Conservation (phyloP, 2,329 filamentous ascomycete genomes). For the Oidium heveae region DNA sequence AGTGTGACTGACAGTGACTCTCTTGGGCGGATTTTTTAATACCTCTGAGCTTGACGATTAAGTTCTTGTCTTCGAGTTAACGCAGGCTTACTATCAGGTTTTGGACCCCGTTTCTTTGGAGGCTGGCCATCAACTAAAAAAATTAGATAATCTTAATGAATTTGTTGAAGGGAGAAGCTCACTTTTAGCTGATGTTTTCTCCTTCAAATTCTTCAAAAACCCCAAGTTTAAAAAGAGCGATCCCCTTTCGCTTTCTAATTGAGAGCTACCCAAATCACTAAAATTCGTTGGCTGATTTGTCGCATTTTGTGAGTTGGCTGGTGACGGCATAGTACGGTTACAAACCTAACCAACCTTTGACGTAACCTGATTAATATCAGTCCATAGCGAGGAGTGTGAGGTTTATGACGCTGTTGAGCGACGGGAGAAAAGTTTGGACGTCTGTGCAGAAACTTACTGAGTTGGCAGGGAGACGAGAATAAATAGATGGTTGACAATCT, state of each 20-base stretch:
- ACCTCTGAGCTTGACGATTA: conserved; percentile 90
- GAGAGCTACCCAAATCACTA: conserved; percentile 9
- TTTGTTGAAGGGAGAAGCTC: conserved; percentile 6
- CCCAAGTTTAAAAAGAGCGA: conserved; percentile 23
- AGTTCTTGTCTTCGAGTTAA: conserved; percentile 78
- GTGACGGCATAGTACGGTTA: neutral
- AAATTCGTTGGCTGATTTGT: neutral
- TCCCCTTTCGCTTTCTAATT: conserved; percentile 13
- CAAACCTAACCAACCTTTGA: too few relatives aligned
- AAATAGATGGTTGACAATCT: too few relatives aligned
- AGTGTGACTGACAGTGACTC: neutral
- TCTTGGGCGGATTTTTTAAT: conserved; percentile 8
- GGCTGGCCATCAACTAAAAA: conserved; percentile 44
- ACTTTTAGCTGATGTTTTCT: conserved; percentile 63
- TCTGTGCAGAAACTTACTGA: too few relatives aligned
- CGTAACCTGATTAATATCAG: too few relatives aligned
- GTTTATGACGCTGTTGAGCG: too few relatives aligned
- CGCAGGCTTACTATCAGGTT: conserved; percentile 88
- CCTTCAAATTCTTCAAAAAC: conserved; percentile 40
- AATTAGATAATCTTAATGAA: neutral
- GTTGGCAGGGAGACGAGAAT: too few relatives aligned
- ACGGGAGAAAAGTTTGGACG: too few relatives aligned
- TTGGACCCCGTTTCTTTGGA: conserved; percentile 75
- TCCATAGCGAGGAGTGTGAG: too few relatives aligned
- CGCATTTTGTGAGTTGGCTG: neutral